These are phyloP conservation scores for Magnusiomyces tetraspermus DNA, from an alignment of 1,139 yeast species.

Conservation along the genomic window DNA sequence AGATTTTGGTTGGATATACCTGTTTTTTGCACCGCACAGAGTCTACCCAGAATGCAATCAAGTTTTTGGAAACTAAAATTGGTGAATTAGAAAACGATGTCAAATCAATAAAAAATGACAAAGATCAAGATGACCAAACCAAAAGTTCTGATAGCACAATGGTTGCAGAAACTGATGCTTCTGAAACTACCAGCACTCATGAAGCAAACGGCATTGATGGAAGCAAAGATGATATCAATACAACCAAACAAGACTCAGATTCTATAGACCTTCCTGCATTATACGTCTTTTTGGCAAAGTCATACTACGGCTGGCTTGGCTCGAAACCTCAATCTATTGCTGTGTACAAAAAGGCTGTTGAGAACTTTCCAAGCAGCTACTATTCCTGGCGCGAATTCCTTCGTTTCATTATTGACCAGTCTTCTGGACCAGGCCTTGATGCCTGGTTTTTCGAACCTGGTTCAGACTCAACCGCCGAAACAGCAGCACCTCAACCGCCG, in stretches of 20 bases:
- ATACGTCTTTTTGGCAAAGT: slow-evolving; percentile 11
- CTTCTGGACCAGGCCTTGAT: not conserved
- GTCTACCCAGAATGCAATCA: slow-evolving; percentile 18
- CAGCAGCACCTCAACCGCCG: not conserved
- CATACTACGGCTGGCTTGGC: slow-evolving; percentile 17
- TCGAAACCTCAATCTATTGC: slow-evolving; percentile 21
- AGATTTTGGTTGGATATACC: slow-evolving; percentile 21
- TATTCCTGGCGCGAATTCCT: slow-evolving; percentile 31
- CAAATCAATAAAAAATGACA: not conserved
- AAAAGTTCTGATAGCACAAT: not conserved
- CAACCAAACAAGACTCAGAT: not conserved
- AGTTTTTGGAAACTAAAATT: slow-evolving; percentile 14
- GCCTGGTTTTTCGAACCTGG: not conserved
- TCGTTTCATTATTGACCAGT: slow-evolving; percentile 24
- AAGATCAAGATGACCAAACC: not conserved
- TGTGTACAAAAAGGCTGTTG: slow-evolving; percentile 19
- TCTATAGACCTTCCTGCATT: slow-evolving; percentile 13
- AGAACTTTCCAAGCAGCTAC: slow-evolving; percentile 21
- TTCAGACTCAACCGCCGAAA: not conserved
- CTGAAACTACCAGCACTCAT: not conserved
- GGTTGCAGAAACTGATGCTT: not conserved
- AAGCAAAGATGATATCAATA: not conserved
- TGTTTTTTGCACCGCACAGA: slow-evolving; percentile 12
- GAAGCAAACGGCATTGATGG: not conserved
- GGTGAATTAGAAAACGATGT: not conserved